A percentile compares a stretch with the other conserved stretches of the same genome.
phyloP scores from a whole-genome alignment of 78 protist genomes.

The slime mould (Dictyostelium discoideum) region dicty_2.7 NC_007088.5:6249001-6249500 shows the following conservation, averaged over 20 bases:
- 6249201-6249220: constrained; percentile 3
- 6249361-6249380: constrained; percentile 49
- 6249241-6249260: constrained; percentile 76
- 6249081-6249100: neutral
- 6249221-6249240: constrained; percentile 73
- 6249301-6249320: constrained; percentile 7
- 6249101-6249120: neutral
- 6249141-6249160: constrained; percentile 13
- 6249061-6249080: no score
- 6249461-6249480: neutral
- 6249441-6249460: neutral
- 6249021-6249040: neutral
- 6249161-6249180: neutral
- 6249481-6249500: constrained; percentile 2
- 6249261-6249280: constrained; percentile 57
- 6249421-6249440: constrained; percentile 47
- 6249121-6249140: neutral
- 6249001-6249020: constrained; percentile 1
- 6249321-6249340: constrained; percentile 53
- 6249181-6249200: constrained; percentile 27
- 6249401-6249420: constrained; percentile 32
- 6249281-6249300: constrained; percentile 8
- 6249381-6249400: constrained; percentile 35
- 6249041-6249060: neutral
- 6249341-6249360: constrained; percentile 39